Conservation (phyloP, 2,329 filamentous ascomycete genomes). For the Phialophora chinensis region DNA sequence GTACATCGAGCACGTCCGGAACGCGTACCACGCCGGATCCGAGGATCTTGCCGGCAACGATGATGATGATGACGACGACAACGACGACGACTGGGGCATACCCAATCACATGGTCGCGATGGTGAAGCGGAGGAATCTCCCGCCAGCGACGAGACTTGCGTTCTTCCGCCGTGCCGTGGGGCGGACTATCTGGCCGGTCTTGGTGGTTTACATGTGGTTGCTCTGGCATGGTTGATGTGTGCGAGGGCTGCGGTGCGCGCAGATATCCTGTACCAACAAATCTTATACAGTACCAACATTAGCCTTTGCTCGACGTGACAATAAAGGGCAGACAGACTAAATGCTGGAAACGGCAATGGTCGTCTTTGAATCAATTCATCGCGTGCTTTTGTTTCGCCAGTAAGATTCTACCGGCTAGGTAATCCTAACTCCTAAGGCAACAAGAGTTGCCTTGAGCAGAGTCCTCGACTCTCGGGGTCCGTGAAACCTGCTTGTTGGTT, state of each 20-base stretch:
- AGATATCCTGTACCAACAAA: background rate
- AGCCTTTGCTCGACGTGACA: background rate
- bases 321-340: background rate
- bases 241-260: background rate
- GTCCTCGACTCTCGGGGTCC: background rate
- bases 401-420: background rate
- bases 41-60: background rate
- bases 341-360: background rate
- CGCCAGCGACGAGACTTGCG: conserved; percentile 57
- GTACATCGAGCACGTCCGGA: conserved; percentile 50
- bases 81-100: conserved; percentile 35
- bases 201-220: conserved; percentile 70
- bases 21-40: background rate
- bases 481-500: background rate
- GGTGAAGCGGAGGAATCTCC: conserved; percentile 46
- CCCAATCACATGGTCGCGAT: conserved; percentile 20
- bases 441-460: background rate
- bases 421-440: background rate
- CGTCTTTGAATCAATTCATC: background rate
- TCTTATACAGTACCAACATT: background rate
- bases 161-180: conserved; percentile 69
- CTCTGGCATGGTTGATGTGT: conserved; percentile 50
- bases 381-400: background rate
- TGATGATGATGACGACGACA: conserved; percentile 24
- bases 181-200: conserved; percentile 67